Conservation (phyloP, 129 eudicot species). For the Smallanthus sonchifolius region DNA sequence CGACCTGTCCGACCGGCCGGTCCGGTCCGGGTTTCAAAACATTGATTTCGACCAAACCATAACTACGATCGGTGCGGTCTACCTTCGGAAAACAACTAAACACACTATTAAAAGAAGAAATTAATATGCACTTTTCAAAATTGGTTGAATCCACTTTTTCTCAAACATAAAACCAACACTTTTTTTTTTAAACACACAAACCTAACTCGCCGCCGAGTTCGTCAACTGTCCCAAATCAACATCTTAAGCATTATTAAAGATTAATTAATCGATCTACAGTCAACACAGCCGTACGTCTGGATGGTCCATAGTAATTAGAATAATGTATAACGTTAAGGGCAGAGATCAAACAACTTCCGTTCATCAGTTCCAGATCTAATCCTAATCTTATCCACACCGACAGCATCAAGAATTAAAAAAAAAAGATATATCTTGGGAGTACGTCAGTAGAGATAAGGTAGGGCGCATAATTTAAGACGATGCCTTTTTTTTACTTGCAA, state of each 20-base stretch:
- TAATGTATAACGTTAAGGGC: conserved; percentile 13
- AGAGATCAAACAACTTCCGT: background rate
- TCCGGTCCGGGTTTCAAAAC: no score
- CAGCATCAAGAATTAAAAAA: background rate
- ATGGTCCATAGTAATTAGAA: background rate
- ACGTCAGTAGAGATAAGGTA: conserved; percentile 30
- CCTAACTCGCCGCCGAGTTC: background rate
- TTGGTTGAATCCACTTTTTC: no score
- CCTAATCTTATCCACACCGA: conserved; percentile 19
- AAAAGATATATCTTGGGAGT: background rate
- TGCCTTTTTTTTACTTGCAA: conserved; percentile 6
- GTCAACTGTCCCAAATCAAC: conserved; percentile 4
- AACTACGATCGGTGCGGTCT: no score
- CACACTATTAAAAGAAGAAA: no score
- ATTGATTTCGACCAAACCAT: no score
- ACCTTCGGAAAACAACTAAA: no score
- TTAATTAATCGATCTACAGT: background rate
- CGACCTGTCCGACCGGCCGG: no score
- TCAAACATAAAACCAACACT: no score
- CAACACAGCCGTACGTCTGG: conserved; percentile 18
- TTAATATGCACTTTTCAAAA: no score
- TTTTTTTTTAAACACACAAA: no score
- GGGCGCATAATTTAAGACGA: conserved; percentile 31
- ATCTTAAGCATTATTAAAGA: conserved; percentile 11
- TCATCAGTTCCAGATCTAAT: conserved; percentile 1